Conservation (phyloP, 805 yeast genomes). For the Metschnikowia orientalis region DNA sequence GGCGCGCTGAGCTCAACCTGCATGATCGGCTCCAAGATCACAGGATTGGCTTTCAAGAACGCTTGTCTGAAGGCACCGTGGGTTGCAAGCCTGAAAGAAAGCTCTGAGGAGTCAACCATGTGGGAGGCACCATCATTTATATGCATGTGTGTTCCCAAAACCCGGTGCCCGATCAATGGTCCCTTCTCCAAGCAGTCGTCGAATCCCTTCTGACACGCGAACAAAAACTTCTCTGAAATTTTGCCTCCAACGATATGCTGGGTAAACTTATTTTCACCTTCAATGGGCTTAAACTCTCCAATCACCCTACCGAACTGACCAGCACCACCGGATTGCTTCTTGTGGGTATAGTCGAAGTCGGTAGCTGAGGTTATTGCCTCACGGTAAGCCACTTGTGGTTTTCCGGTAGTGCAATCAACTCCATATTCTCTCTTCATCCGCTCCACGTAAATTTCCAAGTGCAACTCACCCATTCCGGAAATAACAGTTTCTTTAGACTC, state of each 20-base stretch:
- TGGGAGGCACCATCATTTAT: constrained; percentile 97
- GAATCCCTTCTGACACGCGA: constrained; percentile 93
- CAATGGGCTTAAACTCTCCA: constrained; percentile 68
- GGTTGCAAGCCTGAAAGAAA: constrained; percentile 92
- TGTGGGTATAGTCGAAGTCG: constrained; percentile 88
- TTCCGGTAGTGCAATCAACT: constrained; percentile 92
- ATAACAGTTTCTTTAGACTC: constrained; percentile 93
- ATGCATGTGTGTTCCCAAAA: constrained; percentile 87
- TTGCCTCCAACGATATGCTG: constrained; percentile 95
- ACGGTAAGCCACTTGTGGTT: constrained; percentile 97
- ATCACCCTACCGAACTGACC: constrained; percentile 98
- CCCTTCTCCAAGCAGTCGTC: constrained; percentile 95
- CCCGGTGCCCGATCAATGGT: constrained; percentile 92
- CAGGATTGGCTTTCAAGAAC: constrained; percentile 77
- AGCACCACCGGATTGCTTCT: constrained; percentile 98
- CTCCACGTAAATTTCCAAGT: constrained; percentile 95
- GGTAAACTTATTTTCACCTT: constrained; percentile 68
- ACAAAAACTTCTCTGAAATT: constrained; percentile 89
- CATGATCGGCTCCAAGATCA: constrained; percentile 95
- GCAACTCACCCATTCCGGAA: constrained; percentile 98
- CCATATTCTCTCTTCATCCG: constrained; percentile 97
- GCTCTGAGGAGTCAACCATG: constrained; percentile 93
- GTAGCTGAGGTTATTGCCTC: constrained; percentile 77
- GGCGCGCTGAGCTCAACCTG: constrained; percentile 90
- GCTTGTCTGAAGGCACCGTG: constrained; percentile 89